A percentile compares a stretch with the other conserved stretches of the same genome.
phyloP scores from a whole-genome alignment of 345 rosid species.

The Hirschfeldia incana region DNA sequence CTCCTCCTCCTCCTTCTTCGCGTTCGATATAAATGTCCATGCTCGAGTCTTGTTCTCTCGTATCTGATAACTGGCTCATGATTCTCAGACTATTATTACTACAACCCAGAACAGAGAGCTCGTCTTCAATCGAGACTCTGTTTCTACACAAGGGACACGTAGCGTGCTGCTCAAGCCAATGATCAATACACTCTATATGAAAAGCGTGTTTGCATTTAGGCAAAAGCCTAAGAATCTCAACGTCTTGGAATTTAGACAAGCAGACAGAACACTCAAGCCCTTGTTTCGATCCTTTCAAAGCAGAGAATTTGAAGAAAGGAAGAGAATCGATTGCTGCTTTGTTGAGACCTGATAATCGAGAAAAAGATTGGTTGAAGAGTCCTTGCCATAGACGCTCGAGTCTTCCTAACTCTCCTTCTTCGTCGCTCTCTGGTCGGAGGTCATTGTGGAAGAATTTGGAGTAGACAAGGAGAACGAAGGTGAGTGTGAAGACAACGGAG shows the following conservation, averaged over 20 bases:
- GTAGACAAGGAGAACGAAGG: slow-evolving; percentile 62
- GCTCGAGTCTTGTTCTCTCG: slow-evolving; percentile 44
- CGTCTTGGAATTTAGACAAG: slow-evolving; percentile 78
- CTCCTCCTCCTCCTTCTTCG: slow-evolving; percentile 47
- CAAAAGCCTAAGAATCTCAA: slow-evolving; percentile 71
- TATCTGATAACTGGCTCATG: slow-evolving; percentile 1
- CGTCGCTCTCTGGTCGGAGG: slow-evolving; percentile 28
- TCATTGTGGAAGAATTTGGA: slow-evolving; percentile 65
- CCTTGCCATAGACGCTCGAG: slow-evolving; percentile 35
- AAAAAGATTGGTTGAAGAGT: slow-evolving; percentile 32
- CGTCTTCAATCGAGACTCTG: slow-evolving; percentile 57
- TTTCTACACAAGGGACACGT: slow-evolving; percentile 86
- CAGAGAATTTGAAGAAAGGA: slow-evolving; percentile 87
- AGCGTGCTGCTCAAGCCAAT: slow-evolving; percentile 88
- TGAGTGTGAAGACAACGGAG: slow-evolving; percentile 57
- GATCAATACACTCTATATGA: slow-evolving; percentile 78
- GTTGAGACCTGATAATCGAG: slow-evolving; percentile 72
- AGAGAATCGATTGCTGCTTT: slow-evolving; percentile 72
- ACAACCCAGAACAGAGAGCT: slow-evolving; percentile 47
- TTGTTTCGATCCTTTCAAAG: slow-evolving; percentile 69
- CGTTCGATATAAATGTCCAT: slow-evolving; percentile 71
- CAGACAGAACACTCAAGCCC: slow-evolving; percentile 93
- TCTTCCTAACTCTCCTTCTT: background rate
- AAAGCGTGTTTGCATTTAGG: slow-evolving; percentile 93
- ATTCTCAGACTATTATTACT: slow-evolving; percentile 47